Conservation (phyloP, 495 filamentous ascomycete species). For the Entonaema liquescens region DNA sequence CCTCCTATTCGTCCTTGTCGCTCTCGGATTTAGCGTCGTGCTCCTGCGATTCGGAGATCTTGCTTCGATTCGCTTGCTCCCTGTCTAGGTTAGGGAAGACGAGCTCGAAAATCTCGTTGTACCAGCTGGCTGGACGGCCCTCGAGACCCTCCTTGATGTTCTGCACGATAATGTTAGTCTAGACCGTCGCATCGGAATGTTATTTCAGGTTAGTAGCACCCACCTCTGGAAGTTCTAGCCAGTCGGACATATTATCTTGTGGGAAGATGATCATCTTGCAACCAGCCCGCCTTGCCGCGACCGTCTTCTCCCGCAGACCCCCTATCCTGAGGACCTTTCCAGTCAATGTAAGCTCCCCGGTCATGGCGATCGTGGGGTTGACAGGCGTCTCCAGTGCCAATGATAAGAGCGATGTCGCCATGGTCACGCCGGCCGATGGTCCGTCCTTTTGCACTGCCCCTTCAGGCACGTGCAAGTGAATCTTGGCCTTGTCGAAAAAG, state of each 20-base stretch:
- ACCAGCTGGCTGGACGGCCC: constrained; percentile 90
- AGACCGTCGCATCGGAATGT: constrained; percentile 34
- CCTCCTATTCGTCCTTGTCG: constrained; percentile 50
- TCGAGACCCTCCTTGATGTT: constrained; percentile 97
- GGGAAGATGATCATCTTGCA: constrained; percentile 97
- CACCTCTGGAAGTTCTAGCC: constrained; percentile 97
- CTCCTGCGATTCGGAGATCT: constrained; percentile 64
- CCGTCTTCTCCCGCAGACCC: constrained; percentile 97
- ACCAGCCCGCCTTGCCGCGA: constrained; percentile 91
- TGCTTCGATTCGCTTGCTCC: constrained; percentile 75
- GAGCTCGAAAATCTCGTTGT: constrained; percentile 89
- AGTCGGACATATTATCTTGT: constrained; percentile 91
- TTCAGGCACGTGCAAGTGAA: constrained; percentile 97
- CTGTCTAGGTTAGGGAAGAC: constrained; percentile 86
- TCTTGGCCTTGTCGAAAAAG: constrained; percentile 95
- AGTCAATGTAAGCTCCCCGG: constrained; percentile 96
- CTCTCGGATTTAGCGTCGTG: constrained; percentile 54
- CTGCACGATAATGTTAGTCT: constrained; percentile 62
- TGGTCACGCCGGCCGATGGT: constrained; percentile 94
- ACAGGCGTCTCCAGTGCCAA: constrained; percentile 81
- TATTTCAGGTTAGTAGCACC: constrained; percentile 43
- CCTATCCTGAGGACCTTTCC: constrained; percentile 97
- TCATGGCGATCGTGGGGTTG: constrained; percentile 94
- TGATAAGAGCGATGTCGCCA: constrained; percentile 90
- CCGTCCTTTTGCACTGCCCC: constrained; percentile 86